A percentile compares a stretch with the other conserved stretches of the same genome.
These are phyloP conservation scores for Tetrahymena malaccensis DNA, from an alignment of 73 alveolate species.

Conservation along the genomic window DNA sequence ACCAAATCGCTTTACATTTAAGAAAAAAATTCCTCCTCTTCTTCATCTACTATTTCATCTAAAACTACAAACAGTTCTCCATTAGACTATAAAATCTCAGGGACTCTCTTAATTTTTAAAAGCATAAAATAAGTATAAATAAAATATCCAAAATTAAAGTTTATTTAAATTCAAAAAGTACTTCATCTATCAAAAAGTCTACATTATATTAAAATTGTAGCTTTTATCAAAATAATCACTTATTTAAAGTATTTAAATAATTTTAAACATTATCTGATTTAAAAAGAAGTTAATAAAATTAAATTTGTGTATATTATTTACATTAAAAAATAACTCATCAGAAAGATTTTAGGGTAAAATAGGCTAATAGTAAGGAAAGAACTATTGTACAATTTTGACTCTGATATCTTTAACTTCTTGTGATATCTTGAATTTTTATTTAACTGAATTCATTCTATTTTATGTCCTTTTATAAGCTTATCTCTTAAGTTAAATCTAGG, in stretches of 20 bases:
- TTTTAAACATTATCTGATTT: too few relatives aligned
- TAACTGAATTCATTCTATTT: neutral
- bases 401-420: neutral
- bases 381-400: neutral
- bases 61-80: neutral
- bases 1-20: neutral
- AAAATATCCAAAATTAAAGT: too few relatives aligned
- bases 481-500: neutral
- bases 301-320: neutral
- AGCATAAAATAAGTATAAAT: too few relatives aligned
- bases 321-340: neutral
- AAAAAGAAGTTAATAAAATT: too few relatives aligned
- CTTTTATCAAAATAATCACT: too few relatives aligned
- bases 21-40: neutral
- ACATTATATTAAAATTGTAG: too few relatives aligned
- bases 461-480: neutral
- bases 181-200: too few relatives aligned
- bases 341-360: neutral
- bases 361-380: neutral
- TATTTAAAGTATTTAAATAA: too few relatives aligned
- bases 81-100: neutral
- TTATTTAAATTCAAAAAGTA: too few relatives aligned
- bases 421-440: neutral
- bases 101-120: neutral
- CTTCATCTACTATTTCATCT: neutral